Evolutionary conservation across 257 asterid genomes (phyloP).

Genomic region (Primulina eburnea): DNA sequence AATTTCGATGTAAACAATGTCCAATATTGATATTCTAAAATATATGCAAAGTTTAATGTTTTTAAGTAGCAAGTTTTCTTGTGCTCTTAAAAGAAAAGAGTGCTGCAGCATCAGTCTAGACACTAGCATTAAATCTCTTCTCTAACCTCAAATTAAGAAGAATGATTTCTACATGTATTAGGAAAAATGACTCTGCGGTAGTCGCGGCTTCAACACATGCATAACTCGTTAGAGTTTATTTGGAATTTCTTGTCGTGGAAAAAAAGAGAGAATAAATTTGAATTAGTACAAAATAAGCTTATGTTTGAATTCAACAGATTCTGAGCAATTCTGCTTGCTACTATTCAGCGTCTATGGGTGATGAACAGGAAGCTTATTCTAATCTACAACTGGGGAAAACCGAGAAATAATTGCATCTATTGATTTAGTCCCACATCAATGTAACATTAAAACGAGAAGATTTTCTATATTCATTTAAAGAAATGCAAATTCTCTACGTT

Average conservation of each 20-base stretch:
- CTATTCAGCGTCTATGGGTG: neutral
- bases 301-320: neutral
- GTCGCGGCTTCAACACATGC: neutral
- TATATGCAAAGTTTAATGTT: neutral
- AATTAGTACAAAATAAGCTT: neutral
- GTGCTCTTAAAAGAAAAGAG: neutral
- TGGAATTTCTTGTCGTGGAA: neutral
- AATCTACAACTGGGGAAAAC: neutral
- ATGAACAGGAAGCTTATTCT: neutral
- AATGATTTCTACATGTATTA: neutral
- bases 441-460: too few relatives aligned
- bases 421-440: too few relatives aligned
- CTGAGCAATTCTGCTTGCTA: neutral
- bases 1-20: neutral
- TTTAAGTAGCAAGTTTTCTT: neutral
- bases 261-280: neutral
- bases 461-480: neutral
- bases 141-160: neutral
- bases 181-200: neutral
- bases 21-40: conserved; percentile 3
- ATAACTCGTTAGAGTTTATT: neutral
- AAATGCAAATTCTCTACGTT: neutral
- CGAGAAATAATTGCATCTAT: neutral
- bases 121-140: neutral
- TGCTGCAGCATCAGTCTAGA: neutral